These are phyloP conservation scores for Tulasnella calospora DNA, from an alignment of 768 basidiomycete species.

Conservation along the genomic window DNA sequence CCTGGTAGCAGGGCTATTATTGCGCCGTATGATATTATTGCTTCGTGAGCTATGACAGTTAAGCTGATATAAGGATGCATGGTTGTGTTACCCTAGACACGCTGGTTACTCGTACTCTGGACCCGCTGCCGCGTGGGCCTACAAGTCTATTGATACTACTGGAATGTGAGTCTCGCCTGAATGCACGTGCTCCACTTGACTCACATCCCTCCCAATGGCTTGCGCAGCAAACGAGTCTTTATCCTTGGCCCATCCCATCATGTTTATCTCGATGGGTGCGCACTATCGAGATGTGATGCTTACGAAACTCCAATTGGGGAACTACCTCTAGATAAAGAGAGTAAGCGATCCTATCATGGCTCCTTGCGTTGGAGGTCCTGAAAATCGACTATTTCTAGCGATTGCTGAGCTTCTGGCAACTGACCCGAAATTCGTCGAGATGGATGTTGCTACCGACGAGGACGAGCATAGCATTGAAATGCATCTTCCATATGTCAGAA, in stretches of 20 bases:
- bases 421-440: conserved; percentile 56
- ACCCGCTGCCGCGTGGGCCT: conserved; percentile 92
- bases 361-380: not conserved
- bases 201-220: not conserved
- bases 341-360: conserved; percentile 34
- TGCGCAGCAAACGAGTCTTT: conserved; percentile 77
- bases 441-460: conserved; percentile 69
- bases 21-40: conserved; percentile 65
- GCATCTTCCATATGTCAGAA: conserved; percentile 89
- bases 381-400: conserved; percentile 42
- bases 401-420: conserved; percentile 60
- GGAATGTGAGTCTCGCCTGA: conserved; percentile 59
- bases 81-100: conserved; percentile 52
- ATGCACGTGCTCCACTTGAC: not conserved
- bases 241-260: conserved; percentile 96
- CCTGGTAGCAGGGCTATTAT: conserved; percentile 79
- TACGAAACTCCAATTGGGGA: conserved; percentile 86
- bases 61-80: not conserved
- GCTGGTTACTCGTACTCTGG: conserved; percentile 96
- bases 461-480: conserved; percentile 97
- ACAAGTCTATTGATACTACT: conserved; percentile 75
- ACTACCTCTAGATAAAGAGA: conserved; percentile 66
- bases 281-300: conserved; percentile 65
- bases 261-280: conserved; percentile 79
- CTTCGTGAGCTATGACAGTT: not conserved